Conservation (phyloP, 2,329 filamentous ascomycete genomes). For the Xylaria sp. region DNA sequence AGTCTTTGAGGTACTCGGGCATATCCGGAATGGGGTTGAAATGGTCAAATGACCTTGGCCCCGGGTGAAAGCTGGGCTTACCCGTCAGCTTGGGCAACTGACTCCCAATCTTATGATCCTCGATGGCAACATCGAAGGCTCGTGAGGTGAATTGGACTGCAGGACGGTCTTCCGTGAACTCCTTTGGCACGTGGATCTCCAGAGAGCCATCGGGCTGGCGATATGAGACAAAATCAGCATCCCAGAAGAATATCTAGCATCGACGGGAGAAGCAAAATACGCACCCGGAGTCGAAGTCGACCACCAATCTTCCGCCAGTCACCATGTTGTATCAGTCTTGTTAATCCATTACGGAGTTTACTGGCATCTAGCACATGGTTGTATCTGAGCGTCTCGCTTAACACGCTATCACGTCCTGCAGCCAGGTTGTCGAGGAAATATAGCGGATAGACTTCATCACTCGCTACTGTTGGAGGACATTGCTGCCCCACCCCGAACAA, state of each 20-base stretch:
- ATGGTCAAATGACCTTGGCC: slow-evolving; percentile 15
- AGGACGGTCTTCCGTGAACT: slow-evolving; percentile 20
- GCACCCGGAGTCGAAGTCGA: slow-evolving; percentile 16
- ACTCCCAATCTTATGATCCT: slow-evolving; percentile 20
- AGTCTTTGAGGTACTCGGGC: slow-evolving; percentile 10
- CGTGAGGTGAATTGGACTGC: slow-evolving; percentile 17
- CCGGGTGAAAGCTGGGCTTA: background rate
- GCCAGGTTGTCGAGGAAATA: slow-evolving; percentile 20
- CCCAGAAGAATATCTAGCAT: background rate
- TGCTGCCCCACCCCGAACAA: slow-evolving; percentile 4
- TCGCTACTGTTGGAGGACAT: slow-evolving; percentile 11
- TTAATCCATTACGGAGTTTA: slow-evolving; percentile 25
- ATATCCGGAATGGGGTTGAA: slow-evolving; percentile 19
- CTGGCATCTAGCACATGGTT: slow-evolving; percentile 24
- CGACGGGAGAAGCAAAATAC: background rate
- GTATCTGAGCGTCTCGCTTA: slow-evolving; percentile 32
- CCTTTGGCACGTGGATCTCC: slow-evolving; percentile 18
- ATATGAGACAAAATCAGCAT: slow-evolving; percentile 2
- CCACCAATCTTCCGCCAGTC: slow-evolving; percentile 30
- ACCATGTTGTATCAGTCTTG: slow-evolving; percentile 21
- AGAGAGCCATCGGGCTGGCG: slow-evolving; percentile 14
- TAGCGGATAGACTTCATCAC: slow-evolving; percentile 21
- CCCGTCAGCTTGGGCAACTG: slow-evolving; percentile 8
- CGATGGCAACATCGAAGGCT: slow-evolving; percentile 15
- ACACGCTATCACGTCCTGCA: slow-evolving; percentile 18